Percentiles rank a stretch among this genome's conserved stretches.
Evolutionary conservation across 495 filamentous ascomycete species (phyloP).

Genomic region (Penicillium bialowiezense): DNA sequence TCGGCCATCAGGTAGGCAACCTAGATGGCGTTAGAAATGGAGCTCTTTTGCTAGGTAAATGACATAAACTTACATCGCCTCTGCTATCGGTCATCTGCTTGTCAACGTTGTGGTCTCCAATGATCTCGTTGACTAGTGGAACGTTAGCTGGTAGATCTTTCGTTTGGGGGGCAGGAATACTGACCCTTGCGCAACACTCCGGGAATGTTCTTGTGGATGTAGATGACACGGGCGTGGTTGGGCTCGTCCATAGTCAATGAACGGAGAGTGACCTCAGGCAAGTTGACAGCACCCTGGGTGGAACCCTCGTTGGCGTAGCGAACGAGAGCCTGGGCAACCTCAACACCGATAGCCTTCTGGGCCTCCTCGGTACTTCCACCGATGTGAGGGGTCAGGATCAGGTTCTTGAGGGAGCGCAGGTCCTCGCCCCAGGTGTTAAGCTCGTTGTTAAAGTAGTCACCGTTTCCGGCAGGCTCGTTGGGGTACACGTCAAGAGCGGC

Average conservation of each 20-base stretch:
- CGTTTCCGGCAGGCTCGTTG: conserved; percentile 88
- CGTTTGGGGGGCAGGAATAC: neutral
- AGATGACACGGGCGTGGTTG: conserved; percentile 86
- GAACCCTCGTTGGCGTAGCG: conserved; percentile 90
- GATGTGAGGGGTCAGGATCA: conserved; percentile 95
- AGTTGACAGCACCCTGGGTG: conserved; percentile 88
- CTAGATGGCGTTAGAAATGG: conserved; percentile 34
- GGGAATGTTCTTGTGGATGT: conserved; percentile 92
- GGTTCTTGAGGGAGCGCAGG: conserved; percentile 79
- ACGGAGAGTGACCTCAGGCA: conserved; percentile 89
- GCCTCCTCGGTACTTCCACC: conserved; percentile 98
- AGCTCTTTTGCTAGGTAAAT: neutral
- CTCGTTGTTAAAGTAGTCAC: conserved; percentile 86
- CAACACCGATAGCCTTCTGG: conserved; percentile 91
- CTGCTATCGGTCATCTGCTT: conserved; percentile 96
- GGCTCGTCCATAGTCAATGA: conserved; percentile 83
- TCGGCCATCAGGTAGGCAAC: conserved; percentile 98
- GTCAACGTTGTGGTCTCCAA: conserved; percentile 94
- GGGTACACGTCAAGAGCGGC: conserved; percentile 97
- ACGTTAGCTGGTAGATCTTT: conserved; percentile 1
- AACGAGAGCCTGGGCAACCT: conserved; percentile 83
- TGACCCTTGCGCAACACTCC: conserved; percentile 83
- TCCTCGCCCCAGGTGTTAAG: conserved; percentile 87
- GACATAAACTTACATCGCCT: conserved; percentile 64
- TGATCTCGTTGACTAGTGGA: conserved; percentile 79